A percentile compares a stretch with the other conserved stretches of the same genome.
Evolutionary conservation across 164 flowering plant species (phyloP).

Genomic region (Vitis cinerea): DNA sequence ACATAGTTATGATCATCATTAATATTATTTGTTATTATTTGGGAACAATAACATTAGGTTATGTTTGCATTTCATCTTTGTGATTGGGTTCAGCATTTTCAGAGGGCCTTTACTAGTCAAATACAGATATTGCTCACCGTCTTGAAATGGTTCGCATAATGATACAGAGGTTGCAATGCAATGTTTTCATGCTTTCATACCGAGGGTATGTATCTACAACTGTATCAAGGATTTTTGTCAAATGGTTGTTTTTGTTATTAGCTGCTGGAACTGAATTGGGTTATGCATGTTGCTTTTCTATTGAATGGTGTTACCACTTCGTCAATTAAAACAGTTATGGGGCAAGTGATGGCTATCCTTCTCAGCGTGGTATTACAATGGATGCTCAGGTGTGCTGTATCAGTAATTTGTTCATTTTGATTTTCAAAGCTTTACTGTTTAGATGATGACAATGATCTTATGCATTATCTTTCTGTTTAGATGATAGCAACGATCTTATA

Average conservation of each 20-base stretch:
- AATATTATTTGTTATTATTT: neutral
- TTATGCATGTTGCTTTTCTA: neutral
- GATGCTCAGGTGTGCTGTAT: slow-evolving; percentile 80
- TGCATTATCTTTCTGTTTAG: slow-evolving; percentile 3
- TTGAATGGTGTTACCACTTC: slow-evolving; percentile 5
- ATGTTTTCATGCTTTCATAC: slow-evolving; percentile 98
- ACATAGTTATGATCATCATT: neutral
- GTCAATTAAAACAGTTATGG: slow-evolving; percentile 63
- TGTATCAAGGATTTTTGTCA: neutral
- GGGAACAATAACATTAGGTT: neutral
- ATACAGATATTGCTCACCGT: slow-evolving; percentile 94
- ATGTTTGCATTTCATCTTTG: neutral
- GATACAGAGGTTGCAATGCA: slow-evolving; percentile 91
- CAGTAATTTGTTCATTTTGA: neutral
- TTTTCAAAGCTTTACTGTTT: neutral
- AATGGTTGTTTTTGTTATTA: neutral
- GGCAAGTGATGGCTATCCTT: slow-evolving; percentile 95
- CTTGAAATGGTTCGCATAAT: slow-evolving; percentile 95
- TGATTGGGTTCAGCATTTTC: slow-evolving; percentile 8
- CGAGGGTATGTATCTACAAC: slow-evolving; percentile 65
- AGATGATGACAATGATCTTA: too few relatives aligned
- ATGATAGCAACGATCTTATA: slow-evolving; percentile 23
- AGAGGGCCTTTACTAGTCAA: slow-evolving; percentile 49
- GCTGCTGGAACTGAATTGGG: neutral
- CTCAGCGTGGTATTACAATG: slow-evolving; percentile 82